Base-by-base conservation (phyloP, 345 rosid genomes). In the Raphanus sativus region DNA sequence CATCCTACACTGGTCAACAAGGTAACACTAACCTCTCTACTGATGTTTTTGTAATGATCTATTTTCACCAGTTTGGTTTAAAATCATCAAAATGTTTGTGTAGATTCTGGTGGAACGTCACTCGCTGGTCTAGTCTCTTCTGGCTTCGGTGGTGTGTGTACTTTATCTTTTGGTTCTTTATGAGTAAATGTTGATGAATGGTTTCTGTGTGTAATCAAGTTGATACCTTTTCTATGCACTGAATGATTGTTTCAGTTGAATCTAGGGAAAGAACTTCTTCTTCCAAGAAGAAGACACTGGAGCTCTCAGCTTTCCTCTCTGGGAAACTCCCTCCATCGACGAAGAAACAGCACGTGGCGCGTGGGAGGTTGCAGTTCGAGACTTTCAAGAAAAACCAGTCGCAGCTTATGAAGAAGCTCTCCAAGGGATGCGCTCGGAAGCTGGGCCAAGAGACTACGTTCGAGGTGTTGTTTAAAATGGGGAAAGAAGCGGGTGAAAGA, bases 401-500 rank as follows among this genome's bases (percentile, higher is more conserved):
- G 0, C 48, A 15, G 62, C 84, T 81, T 50, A 74, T 86, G 81
- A 65, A 77, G 28, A 70, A 40, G 33, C 34, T 85, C 62, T 55
- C 83, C 34, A 71, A 73, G 32, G 69, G 62, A 10, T 80, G 86
- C 70, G 86, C 85, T 12, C 32, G 71, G 71, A 85, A 69, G 82
- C 29, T 92, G 58, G 99, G 99, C 12, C 42, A 89, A 0, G 84
- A 81, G 25, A 73, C 85, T 62, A 78, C 85, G 13, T 5, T 92
- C 77, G 63, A 69, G 24, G 72, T 89, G 38, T 77, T 88, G 76
- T 81, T 70, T 71, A 89, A 79, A 77, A 58, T 92, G 85, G 98
- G 97, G 25, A 84, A 86, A 72, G 92, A 86, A 75, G 86, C 81
- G 40, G 90, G 96, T 29, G 65, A 80, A 33, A 86, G 85, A 79